These are phyloP conservation scores for Cadophora sp. DNA, from an alignment of 2,329 filamentous ascomycete genomes.

Conservation along the genomic window DNA sequence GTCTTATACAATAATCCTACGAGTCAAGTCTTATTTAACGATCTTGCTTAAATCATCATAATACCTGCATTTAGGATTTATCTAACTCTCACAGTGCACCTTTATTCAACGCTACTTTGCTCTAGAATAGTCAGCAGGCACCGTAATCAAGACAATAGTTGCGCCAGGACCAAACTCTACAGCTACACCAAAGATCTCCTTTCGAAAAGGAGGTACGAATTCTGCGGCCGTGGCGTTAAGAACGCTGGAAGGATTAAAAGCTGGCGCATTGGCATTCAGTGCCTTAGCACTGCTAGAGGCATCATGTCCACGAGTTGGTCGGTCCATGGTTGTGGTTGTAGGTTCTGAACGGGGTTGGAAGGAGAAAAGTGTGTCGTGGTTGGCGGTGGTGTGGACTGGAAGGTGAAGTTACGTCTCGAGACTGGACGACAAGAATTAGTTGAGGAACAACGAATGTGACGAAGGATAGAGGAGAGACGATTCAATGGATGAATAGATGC, in stretches of 20 bases:
- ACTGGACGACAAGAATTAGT: not conserved
- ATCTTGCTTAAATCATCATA: too few species aligned
- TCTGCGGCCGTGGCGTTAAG: not conserved
- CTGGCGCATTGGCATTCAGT: not conserved
- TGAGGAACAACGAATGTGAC: not conserved
- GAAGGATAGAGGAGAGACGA: not conserved
- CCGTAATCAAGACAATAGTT: not conserved
- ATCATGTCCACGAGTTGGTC: not conserved
- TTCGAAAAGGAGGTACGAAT: not conserved
- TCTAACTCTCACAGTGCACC: not conserved
- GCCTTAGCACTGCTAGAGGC: not conserved
- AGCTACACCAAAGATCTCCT: not conserved
- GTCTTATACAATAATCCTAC: too few species aligned
- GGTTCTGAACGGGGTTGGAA: too few species aligned
- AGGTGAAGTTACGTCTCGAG: not conserved
- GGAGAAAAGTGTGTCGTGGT: too few species aligned
- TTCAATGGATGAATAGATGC: too few species aligned
- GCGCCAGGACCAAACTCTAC: slow-evolving; percentile 14
- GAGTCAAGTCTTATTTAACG: too few species aligned
- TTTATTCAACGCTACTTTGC: too few species aligned
- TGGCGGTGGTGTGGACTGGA: too few species aligned
- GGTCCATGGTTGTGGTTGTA: not conserved
- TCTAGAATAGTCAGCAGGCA: slow-evolving; percentile 4
- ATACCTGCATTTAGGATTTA: not conserved
- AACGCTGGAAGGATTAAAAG: not conserved